phyloP scores from a whole-genome alignment of 805 yeast species.

The Cyberlindnera xylosilytica region DNA sequence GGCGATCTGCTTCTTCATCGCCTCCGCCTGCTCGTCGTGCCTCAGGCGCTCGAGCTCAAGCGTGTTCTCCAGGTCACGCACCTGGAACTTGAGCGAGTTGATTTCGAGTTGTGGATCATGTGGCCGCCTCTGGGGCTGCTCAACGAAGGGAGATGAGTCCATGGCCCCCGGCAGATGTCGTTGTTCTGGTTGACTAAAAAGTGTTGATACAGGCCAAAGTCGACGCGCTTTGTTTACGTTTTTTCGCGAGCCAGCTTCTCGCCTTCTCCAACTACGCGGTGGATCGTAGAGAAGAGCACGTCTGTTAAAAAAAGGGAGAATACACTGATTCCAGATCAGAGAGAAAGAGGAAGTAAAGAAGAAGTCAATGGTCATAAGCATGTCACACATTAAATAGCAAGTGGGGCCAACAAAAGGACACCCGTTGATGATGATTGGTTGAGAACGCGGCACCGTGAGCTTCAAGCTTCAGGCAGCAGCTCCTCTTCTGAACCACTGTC shows the following conservation, averaged over 20 bases:
- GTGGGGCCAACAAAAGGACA: too few relatives aligned
- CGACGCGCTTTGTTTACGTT: conserved; percentile 4
- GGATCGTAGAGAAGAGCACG: too few relatives aligned
- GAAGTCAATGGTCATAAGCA: too few relatives aligned
- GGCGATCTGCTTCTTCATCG: conserved; percentile 27
- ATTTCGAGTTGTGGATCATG: conserved; percentile 19
- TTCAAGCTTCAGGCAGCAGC: conserved; percentile 1
- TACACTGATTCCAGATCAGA: too few relatives aligned
- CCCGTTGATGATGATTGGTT: too few relatives aligned
- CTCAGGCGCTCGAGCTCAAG: conserved; percentile 34
- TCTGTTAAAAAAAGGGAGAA: too few relatives aligned
- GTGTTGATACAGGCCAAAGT: background rate
- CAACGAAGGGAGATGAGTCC: conserved; percentile 36
- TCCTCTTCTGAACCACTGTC: conserved; percentile 21
- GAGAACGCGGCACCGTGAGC: too few relatives aligned
- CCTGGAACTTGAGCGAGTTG: conserved; percentile 33
- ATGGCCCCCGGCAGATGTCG: background rate
- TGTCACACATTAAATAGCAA: too few relatives aligned
- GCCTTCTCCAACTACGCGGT: too few relatives aligned
- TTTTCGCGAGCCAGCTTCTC: background rate
- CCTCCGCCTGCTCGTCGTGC: conserved; percentile 29
- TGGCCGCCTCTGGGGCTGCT: conserved; percentile 24
- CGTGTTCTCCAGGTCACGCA: conserved; percentile 36
- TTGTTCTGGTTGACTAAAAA: background rate
- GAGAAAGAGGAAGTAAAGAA: too few relatives aligned